Evolutionary conservation across 148 eudicot genomes (phyloP).

Genomic region (Fagopyrum tataricum): DNA sequence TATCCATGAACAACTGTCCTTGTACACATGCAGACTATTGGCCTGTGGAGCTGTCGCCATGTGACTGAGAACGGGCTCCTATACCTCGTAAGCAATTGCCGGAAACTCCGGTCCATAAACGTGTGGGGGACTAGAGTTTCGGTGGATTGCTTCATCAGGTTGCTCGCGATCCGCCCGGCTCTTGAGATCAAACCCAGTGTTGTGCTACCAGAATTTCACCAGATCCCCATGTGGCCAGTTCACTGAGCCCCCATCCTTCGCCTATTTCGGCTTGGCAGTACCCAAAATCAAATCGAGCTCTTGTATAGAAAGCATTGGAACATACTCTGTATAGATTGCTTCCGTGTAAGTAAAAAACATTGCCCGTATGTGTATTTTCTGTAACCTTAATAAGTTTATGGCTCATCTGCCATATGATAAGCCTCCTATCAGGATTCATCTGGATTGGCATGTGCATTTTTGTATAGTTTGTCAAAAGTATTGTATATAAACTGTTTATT

Average conservation of each 20-base stretch:
- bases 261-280: neutral
- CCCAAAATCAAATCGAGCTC: neutral
- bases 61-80: constrained; percentile 73
- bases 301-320: constrained; percentile 1
- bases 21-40: constrained; percentile 45
- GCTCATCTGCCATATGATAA: neutral
- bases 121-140: constrained; percentile 82
- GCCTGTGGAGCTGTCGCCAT: constrained; percentile 86
- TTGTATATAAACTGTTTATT: constrained; percentile 1
- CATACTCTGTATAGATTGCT: constrained; percentile 7
- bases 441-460: neutral
- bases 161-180: constrained; percentile 73
- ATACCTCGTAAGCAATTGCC: constrained; percentile 60
- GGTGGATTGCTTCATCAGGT: constrained; percentile 46
- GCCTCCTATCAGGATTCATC: constrained; percentile 1
- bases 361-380: neutral
- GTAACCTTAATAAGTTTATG: neutral
- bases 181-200: constrained; percentile 61
- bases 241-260: neutral
- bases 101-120: constrained; percentile 59
- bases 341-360: neutral
- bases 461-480: neutral
- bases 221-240: constrained; percentile 30
- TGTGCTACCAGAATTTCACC: constrained; percentile 26
- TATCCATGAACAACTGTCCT: neutral